Percentiles rank a stretch among this genome's conserved stretches.
Evolutionary conservation across 2,329 filamentous ascomycete species (phyloP).

Genomic region (Neofusicoccum ribis): DNA sequence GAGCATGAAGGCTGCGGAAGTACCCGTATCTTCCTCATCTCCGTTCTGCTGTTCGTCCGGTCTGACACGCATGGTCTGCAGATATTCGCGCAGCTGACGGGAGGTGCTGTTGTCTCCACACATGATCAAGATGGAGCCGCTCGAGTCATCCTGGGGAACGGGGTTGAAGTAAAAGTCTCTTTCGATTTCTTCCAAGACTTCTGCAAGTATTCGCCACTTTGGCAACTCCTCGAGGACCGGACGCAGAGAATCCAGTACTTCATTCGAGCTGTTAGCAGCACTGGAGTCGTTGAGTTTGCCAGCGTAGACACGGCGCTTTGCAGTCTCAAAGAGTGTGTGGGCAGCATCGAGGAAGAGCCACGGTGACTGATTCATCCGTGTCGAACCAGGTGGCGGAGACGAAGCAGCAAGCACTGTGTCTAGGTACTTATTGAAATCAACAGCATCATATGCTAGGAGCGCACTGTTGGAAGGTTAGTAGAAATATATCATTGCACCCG

Average conservation of each 20-base stretch:
- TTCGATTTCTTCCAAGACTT: constrained; percentile 91
- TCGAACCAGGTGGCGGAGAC: constrained; percentile 83
- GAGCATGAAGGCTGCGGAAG: constrained; percentile 87
- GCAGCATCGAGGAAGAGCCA: constrained; percentile 97
- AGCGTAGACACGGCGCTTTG: constrained; percentile 83
- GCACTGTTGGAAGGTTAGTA: constrained; percentile 40
- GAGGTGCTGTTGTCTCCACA: constrained; percentile 85
- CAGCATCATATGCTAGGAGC: constrained; percentile 82
- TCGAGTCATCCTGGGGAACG: constrained; percentile 74
- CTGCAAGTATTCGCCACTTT: constrained; percentile 88
- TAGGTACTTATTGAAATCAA: constrained; percentile 88
- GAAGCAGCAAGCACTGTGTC: constrained; percentile 93
- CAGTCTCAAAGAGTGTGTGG: constrained; percentile 88
- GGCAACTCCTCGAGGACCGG: constrained; percentile 91
- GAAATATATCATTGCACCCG: background rate
- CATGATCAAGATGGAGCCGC: constrained; percentile 93
- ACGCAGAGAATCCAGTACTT: constrained; percentile 62
- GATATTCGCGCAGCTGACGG: constrained; percentile 83
- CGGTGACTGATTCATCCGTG: constrained; percentile 83
- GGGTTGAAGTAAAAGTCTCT: constrained; percentile 85
- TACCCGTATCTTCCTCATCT: constrained; percentile 52
- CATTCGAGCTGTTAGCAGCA: constrained; percentile 41
- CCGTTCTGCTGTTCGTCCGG: constrained; percentile 45
- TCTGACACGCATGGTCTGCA: constrained; percentile 84
- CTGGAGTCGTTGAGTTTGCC: constrained; percentile 63